Evolutionary conservation across 306 rosid species (phyloP).

Genomic region (Prunus campanulata): DNA sequence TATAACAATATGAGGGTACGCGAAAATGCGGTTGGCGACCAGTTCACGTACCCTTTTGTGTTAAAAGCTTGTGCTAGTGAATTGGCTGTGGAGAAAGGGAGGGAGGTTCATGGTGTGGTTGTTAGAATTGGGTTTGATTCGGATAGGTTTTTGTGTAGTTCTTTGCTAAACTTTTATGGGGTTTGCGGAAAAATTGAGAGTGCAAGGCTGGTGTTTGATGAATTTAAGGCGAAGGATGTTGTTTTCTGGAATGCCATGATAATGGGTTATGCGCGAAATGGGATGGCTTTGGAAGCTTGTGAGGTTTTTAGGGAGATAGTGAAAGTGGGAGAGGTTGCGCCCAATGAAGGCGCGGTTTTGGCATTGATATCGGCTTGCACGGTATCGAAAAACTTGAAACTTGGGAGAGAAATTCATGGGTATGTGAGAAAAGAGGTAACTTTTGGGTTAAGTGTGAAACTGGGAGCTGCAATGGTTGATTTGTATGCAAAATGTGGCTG

Average conservation of each 20-base stretch:
- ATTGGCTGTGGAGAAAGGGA: neutral
- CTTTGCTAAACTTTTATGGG: conserved; percentile 4
- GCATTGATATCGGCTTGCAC: neutral
- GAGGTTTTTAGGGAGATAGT: neutral
- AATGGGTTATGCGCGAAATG: neutral
- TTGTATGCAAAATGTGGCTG: conserved; percentile 5
- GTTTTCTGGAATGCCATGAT: conserved; percentile 7
- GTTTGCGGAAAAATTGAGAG: neutral
- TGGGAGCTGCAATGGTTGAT: conserved; percentile 12
- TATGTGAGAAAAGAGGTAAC: neutral
- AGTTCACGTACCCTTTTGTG: conserved; percentile 7
- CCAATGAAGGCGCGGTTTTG: neutral
- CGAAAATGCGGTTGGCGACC: neutral
- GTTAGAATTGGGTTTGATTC: neutral
- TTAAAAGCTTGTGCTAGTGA: neutral
- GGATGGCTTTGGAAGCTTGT: conserved; percentile 1
- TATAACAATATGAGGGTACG: conserved; percentile 2
- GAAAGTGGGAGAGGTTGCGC: neutral
- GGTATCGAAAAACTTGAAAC: neutral
- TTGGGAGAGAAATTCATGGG: conserved; percentile 8
- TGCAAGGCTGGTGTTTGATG: conserved; percentile 9
- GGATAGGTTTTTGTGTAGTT: neutral
- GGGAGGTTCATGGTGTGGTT: conserved; percentile 14
- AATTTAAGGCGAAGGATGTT: neutral
- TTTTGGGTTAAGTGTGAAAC: neutral